A percentile compares a stretch with the other conserved stretches of the same genome.
phyloP scores from a whole-genome alignment of 768 basidiomycete genomes.

The Chlorophyllum brunneum region DNA sequence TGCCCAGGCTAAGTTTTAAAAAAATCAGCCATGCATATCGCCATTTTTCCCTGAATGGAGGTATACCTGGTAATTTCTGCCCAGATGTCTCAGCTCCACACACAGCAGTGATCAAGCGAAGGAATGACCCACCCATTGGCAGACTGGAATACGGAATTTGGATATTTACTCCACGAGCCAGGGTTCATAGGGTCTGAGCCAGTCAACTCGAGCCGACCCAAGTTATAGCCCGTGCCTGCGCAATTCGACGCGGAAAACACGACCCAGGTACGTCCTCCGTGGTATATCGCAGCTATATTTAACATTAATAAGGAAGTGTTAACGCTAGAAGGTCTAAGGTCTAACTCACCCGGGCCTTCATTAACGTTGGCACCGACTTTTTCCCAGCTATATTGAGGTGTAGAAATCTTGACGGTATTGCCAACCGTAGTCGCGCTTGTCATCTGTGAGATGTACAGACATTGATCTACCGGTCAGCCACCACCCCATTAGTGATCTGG shows the following conservation, averaged over 20 bases:
- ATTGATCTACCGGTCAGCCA: constrained; percentile 23
- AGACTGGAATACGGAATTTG: constrained; percentile 24
- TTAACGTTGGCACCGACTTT: constrained; percentile 28
- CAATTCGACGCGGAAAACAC: constrained; percentile 29
- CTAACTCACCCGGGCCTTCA: constrained; percentile 24
- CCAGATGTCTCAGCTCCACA: not conserved
- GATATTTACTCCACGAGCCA: constrained; percentile 27
- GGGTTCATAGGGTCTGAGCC: constrained; percentile 28
- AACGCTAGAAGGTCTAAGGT: not conserved
- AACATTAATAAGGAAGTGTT: not conserved
- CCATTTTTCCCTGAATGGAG: not conserved
- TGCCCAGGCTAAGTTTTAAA: constrained; percentile 27
- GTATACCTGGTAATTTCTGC: not conserved
- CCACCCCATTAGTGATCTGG: not conserved
- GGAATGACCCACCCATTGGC: constrained; percentile 22
- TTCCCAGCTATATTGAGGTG: constrained; percentile 29
- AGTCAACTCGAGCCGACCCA: constrained; percentile 27
- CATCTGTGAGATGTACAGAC: constrained; percentile 29
- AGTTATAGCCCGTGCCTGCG: constrained; percentile 22
- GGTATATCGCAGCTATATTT: constrained; percentile 23
- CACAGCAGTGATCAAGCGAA: not conserved
- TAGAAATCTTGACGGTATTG: constrained; percentile 28
- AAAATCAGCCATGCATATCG: not conserved
- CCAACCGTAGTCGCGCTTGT: constrained; percentile 25
- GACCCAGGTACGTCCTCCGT: constrained; percentile 26